Conservation (phyloP, 73 alveolate genomes). For the Paraurostyla sp. region DNA sequence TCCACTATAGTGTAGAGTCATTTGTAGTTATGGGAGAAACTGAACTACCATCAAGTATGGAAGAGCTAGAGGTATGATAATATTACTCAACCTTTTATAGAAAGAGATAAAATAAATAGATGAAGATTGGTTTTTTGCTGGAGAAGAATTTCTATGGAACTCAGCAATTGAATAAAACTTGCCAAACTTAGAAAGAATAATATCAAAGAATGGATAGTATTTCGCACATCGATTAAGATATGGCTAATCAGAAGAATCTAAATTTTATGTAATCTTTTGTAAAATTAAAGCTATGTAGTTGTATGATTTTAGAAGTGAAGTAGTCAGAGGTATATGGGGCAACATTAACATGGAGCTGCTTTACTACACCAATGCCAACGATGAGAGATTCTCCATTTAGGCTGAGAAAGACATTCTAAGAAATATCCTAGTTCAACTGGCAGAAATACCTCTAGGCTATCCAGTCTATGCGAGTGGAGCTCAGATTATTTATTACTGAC, state of each 20-base stretch:
- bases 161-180: conserved; percentile 46
- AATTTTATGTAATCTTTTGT: conserved; percentile 45
- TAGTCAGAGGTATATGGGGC: conserved; percentile 67
- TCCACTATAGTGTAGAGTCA: conserved; percentile 62
- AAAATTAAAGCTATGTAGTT: not conserved
- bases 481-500: conserved; percentile 47
- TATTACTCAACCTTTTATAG: not conserved
- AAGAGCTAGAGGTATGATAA: conserved; percentile 43
- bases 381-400: conserved; percentile 64
- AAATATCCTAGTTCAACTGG: conserved; percentile 54
- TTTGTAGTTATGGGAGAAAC: conserved; percentile 67
- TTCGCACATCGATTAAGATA: conserved; percentile 58
- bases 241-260: conserved; percentile 48
- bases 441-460: conserved; percentile 67
- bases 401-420: conserved; percentile 68
- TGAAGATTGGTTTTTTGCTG: conserved; percentile 62
- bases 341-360: conserved; percentile 55
- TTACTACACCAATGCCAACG: conserved; percentile 69
- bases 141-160: conserved; percentile 68
- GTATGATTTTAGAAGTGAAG: conserved; percentile 69
- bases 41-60: conserved; percentile 35
- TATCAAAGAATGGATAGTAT: conserved; percentile 51
- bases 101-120: conserved; percentile 12
- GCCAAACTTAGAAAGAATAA: conserved; percentile 61
- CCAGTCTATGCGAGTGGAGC: conserved; percentile 64